Evolutionary conservation across 306 rosid genomes (phyloP), one percentile per base, ranked within the genome.

Genomic region (Pyrus communis): DNA sequence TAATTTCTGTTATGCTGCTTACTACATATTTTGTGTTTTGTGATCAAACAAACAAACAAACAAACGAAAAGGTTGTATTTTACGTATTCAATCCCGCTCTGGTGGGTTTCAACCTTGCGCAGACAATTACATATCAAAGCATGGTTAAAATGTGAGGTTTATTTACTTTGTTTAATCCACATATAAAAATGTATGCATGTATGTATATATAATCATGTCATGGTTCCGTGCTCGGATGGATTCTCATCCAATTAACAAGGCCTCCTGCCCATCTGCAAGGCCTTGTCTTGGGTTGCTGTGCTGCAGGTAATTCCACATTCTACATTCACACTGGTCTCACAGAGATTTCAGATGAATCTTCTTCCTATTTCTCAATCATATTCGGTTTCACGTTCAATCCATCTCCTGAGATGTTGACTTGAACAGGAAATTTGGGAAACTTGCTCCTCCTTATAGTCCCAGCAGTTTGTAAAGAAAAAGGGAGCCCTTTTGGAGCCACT

Each of bases 391-490:
- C 25, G 25, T 18, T 21, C 2, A 2, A 55, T 21, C 25, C 1
- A 10, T 11, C 31, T 59, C n/a, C n/a, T 7, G 6, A 21, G 13
- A 21, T 59, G 31, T 11, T 55, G 64, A 49, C 55, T 28, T 59
- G 25, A 60, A 55, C 84, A 89, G 89, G 90, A 11, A 89, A 86
- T 73, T 77, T 89, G 80, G 93, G 93, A 76, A 89, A 77, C 81
- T 12, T 89, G 80, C 87, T 49, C 2, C 82, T 89, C 30, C 73
- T 89, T 74, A 85, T 86, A 57, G 40, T 89, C 66, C 93, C 90
- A 45, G 85, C 93, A 4, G 78, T 89, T 5, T 89, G 93, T 62
- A 83, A 86, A 84, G 89, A 89, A 57, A 83, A 77, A 77, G 93
- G 93, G 72, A 85, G 86, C 58, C 93, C 90, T 0, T 86, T 89